Evolutionary conservation across 176 grass and related monocot genomes (phyloP).

Genomic region (Triticum timopheevii): DNA sequence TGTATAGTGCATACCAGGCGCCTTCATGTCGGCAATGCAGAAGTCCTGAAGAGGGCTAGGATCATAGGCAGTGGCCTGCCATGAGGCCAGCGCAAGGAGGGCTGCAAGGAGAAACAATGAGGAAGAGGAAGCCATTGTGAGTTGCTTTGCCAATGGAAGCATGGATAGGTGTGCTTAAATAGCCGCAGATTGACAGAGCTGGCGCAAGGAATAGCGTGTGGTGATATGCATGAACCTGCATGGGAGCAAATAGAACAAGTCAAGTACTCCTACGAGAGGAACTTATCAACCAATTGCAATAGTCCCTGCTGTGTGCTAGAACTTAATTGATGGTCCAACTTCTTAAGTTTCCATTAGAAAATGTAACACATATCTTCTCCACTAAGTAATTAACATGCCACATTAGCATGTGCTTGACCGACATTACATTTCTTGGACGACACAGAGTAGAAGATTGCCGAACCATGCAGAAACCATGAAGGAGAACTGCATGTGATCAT

Average conservation of each 20-base stretch:
- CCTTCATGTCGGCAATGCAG: conserved; percentile 1
- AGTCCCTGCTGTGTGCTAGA: neutral
- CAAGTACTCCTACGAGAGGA: neutral
- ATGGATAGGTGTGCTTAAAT: neutral
- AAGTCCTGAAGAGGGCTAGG: conserved; percentile 5
- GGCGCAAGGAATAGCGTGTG: neutral
- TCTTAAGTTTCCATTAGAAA: neutral
- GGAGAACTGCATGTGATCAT: too few relatives aligned
- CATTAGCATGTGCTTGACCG: neutral
- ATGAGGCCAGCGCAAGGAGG: neutral
- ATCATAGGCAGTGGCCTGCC: neutral
- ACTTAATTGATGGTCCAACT: neutral
- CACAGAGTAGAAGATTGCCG: too few relatives aligned
- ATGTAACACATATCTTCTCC: neutral
- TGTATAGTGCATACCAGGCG: neutral
- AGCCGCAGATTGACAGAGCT: neutral
- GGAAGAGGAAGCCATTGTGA: conserved; percentile 3
- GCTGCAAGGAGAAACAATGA: neutral
- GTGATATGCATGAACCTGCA: neutral
- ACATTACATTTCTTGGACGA: neutral
- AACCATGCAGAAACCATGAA: too few relatives aligned
- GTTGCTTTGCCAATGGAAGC: neutral
- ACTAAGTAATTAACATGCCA: neutral
- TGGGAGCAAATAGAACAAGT: conserved; percentile 3
- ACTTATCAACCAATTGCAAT: neutral